Percentiles rank a stretch among this genome's conserved stretches.
These are phyloP conservation scores for Rhizopogon salebrosus DNA, from an alignment of 768 basidiomycete species.

Conservation along the genomic window DNA sequence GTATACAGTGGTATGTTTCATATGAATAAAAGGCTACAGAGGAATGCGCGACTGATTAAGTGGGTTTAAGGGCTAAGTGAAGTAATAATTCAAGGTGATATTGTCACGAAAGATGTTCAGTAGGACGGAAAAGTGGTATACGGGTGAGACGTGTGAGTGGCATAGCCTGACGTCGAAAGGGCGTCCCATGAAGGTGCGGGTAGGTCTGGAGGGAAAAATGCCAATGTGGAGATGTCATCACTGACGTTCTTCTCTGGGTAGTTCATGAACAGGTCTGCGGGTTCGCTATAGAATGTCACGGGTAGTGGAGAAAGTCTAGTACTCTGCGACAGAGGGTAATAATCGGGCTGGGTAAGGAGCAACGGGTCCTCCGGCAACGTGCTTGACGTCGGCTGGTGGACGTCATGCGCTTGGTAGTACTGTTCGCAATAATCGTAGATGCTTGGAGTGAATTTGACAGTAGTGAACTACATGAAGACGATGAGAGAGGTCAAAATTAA, in stretches of 20 bases:
- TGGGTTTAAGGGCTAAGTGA: slow-evolving; percentile 19
- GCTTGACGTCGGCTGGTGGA: not conserved
- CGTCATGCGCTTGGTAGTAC: not conserved
- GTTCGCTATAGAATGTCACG: not conserved
- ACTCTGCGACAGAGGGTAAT: not conserved
- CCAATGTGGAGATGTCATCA: not conserved
- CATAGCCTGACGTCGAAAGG: not conserved
- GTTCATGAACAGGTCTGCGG: not conserved
- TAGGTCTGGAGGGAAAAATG: slow-evolving; percentile 9
- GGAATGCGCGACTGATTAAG: slow-evolving; percentile 3
- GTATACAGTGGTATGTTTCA: not conserved
- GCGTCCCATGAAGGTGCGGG: slow-evolving; percentile 17
- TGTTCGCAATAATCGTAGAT: not conserved
- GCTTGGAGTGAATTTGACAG: not conserved
- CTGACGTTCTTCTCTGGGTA: not conserved
- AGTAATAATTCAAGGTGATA: slow-evolving; percentile 21
- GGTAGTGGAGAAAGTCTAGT: not conserved
- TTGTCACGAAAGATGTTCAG: not conserved
- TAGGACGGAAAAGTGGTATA: not conserved
- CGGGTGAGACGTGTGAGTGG: not conserved
- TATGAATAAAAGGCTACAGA: slow-evolving; percentile 16
- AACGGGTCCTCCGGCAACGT: not conserved
- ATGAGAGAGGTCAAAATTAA: not conserved
- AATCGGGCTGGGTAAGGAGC: not conserved
- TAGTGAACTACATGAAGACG: not conserved